phyloP scores from a whole-genome alignment of 2,329 filamentous ascomycete species.

The Talaromyces pinophilus region DNA sequence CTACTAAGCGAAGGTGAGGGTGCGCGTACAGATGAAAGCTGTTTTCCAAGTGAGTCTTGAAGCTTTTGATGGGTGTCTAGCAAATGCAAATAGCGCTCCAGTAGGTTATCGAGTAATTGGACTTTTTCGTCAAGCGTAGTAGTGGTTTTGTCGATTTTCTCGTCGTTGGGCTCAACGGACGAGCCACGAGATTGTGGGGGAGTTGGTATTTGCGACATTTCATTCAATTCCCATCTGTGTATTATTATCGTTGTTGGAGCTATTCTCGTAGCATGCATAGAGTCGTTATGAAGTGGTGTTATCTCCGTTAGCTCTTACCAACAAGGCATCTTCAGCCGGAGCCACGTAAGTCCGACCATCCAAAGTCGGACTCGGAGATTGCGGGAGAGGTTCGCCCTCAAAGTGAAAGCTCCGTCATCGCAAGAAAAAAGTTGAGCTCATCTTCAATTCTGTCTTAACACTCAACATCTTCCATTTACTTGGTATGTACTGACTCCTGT shows the following conservation, averaged over 20 bases:
- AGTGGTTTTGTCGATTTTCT: slow-evolving; percentile 23
- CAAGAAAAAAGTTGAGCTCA: slow-evolving; percentile 2
- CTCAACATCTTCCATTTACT: background rate
- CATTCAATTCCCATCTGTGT: background rate
- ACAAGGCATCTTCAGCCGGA: slow-evolving; percentile 19
- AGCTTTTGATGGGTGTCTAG: slow-evolving; percentile 47
- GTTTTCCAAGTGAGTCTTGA: slow-evolving; percentile 40
- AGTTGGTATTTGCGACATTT: slow-evolving; percentile 39
- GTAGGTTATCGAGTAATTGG: slow-evolving; percentile 41
- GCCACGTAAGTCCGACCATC: slow-evolving; percentile 21
- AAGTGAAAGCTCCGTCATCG: slow-evolving; percentile 17
- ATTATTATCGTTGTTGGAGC: background rate
- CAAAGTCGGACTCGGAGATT: slow-evolving; percentile 13
- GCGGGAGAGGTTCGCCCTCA: slow-evolving; percentile 1
- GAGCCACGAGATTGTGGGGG: slow-evolving; percentile 37
- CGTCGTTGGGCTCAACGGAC: slow-evolving; percentile 32
- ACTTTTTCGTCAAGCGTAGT: slow-evolving; percentile 30
- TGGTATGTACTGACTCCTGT: slow-evolving; percentile 2
- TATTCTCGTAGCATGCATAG: background rate
- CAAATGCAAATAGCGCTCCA: slow-evolving; percentile 47
- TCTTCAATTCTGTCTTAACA: background rate
- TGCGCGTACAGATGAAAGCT: slow-evolving; percentile 42
- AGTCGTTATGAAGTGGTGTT: background rate
- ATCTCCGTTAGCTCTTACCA: background rate
- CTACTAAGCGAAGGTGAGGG: background rate